Evolutionary conservation across 2,329 filamentous ascomycete genomes (phyloP).

Genomic region (Pyrenophora tritici-repentis): DNA sequence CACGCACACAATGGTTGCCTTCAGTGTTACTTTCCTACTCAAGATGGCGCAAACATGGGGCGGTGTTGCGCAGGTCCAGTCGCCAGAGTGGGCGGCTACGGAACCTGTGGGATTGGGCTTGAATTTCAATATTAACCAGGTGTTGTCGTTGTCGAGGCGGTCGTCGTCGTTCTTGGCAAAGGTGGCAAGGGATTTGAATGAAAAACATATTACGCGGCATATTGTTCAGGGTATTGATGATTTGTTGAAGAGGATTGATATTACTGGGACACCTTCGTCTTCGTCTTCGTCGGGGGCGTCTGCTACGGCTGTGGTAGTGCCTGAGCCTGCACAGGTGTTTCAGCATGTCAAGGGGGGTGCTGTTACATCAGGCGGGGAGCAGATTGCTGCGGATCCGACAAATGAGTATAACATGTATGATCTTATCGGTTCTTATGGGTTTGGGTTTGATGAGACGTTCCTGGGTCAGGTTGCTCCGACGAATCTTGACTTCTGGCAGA

Average conservation of each 20-base stretch:
- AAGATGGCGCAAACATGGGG: constrained; percentile 56
- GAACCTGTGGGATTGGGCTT: constrained; percentile 35
- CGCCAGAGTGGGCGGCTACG: constrained; percentile 32
- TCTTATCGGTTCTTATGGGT: constrained; percentile 39
- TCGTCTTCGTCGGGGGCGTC: constrained; percentile 13
- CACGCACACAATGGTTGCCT: constrained; percentile 59
- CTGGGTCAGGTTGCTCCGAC: constrained; percentile 35
- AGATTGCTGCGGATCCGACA: constrained; percentile 3
- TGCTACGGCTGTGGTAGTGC: neutral
- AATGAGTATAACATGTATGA: constrained; percentile 36
- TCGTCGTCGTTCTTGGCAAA: constrained; percentile 33
- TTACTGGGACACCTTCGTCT: constrained; percentile 7
- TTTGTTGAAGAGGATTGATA: constrained; percentile 34
- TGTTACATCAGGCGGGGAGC: neutral
- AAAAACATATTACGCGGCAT: constrained; percentile 37
- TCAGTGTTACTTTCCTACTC: constrained; percentile 58
- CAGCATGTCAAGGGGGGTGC: constrained; percentile 8
- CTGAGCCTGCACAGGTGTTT: neutral
- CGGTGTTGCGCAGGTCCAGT: constrained; percentile 36
- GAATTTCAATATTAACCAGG: constrained; percentile 40
- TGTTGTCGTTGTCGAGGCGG: constrained; percentile 32
- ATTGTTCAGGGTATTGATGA: constrained; percentile 39
- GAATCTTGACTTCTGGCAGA: constrained; percentile 39
- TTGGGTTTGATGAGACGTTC: constrained; percentile 42
- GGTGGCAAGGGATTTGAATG: constrained; percentile 35